These are phyloP conservation scores for Fusarium sp. DNA, from an alignment of 2,329 filamentous ascomycete species.

Conservation along the genomic window DNA sequence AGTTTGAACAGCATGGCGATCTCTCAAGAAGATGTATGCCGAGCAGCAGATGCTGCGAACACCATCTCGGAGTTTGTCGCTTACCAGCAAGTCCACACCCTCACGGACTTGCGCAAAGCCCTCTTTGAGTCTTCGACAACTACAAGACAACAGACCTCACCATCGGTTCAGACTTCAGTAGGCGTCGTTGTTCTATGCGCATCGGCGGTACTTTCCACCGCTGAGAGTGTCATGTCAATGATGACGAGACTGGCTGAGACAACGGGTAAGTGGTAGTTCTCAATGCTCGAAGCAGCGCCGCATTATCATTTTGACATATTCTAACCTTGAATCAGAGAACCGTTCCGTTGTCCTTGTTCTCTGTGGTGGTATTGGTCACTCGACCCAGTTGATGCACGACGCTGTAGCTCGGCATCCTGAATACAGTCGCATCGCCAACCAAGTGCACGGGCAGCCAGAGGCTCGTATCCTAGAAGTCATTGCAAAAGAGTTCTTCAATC, in stretches of 20 bases:
- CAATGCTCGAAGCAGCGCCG: too few relatives aligned
- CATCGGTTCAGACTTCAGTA: background rate
- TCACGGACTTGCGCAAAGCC: conserved; percentile 17
- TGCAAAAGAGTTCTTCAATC: conserved; percentile 31
- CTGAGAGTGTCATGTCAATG: conserved; percentile 36
- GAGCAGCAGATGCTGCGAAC: conserved; percentile 28
- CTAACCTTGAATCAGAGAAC: background rate
- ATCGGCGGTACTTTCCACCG: conserved; percentile 36
- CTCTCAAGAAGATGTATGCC: background rate
- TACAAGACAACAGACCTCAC: background rate
- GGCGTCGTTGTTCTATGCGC: conserved; percentile 38
- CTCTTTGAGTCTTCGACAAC: background rate
- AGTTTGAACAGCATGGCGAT: background rate
- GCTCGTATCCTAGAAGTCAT: conserved; percentile 37
- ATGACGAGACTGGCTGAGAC: background rate
- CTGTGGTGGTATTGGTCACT: conserved; percentile 44
- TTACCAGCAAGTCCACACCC: conserved; percentile 25
- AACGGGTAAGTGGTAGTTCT: background rate
- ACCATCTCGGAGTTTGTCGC: conserved; percentile 36
- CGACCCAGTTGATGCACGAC: conserved; percentile 41
- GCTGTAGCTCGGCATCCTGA: conserved; percentile 35
- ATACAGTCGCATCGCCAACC: conserved; percentile 21
- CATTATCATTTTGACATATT: background rate
- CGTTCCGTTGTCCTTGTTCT: conserved; percentile 27
- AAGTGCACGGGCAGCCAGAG: conserved; percentile 31